Base-by-base conservation (phyloP, 78 protist species). In the Dictyostelium firmibasis region DNA sequence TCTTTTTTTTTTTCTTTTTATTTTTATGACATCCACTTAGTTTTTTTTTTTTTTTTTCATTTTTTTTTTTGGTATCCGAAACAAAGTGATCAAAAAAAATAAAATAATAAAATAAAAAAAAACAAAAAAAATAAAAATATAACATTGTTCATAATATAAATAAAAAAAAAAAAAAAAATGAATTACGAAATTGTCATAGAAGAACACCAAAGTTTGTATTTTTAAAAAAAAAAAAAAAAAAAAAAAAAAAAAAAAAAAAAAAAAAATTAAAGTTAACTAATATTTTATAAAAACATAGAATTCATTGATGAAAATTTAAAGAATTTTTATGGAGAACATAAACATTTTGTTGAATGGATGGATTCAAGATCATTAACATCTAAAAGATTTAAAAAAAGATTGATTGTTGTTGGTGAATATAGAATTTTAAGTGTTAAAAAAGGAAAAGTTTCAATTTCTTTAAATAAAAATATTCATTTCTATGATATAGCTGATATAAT, bases 281-380 rank as follows among this genome's bases (percentile, higher is more conserved):
- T 53, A 16, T 38, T 18, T 72, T 33, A 72, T 33, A 77, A 9
- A 18, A 38, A 7, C 13, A 35, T 35, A 82, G 86, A 60, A 33
- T 82, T 57, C 41, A 35, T 82, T 38, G 75, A 47, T 18, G 86
- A 82, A 31, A 25, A 20, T 57, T 82, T 82, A 82, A 60, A 60
- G n/a, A 23, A 57, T 29, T 35, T 20, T 10, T 43, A 82, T 60
- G 36, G 36, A 2, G 86, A 82, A 60, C 18, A 25, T 4, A 82
- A 60, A 35, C n/a, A 35, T 25, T 44, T 57, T 60, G 27, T 75
- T 13, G 92, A 85, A 85, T 85, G 92, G 92, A 67, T 74, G 16
- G 92, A 85, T 27, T 47, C 76, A 11, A 85, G 92, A 74, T 75
- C 92, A 36, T 41, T 85, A 43, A 31, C 77, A 53, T 85, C 92